Evolutionary conservation across 1,284 basidiomycete species (phyloP), one percentile per base, ranked within the genome.

Genomic region (Cerrena zonata): DNA sequence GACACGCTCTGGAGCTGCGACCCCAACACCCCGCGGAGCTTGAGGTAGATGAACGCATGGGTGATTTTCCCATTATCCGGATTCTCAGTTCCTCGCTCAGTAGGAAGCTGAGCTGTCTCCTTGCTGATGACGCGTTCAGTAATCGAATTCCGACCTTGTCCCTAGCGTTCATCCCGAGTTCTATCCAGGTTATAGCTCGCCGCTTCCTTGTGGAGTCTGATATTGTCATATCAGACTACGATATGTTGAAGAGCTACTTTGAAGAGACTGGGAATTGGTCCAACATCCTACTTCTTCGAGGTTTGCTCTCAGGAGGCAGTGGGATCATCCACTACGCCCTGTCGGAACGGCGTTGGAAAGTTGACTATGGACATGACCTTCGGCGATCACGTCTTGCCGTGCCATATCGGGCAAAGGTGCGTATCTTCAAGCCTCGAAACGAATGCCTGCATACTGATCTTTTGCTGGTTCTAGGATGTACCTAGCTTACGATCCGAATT

Each of bases 401-500:
- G 0, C 78, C 78, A 1, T 80, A 77, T 53, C 64, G 72, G 23
- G 78, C 78, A 0, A 80, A 80, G 41, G 41, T 42, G 24, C 21
- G 39, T 40, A 7, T 5, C 10, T 40, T n/a, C n/a, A n/a, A n/a
- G n/a, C n/a, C n/a, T n/a, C n/a, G n/a, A n/a, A n/a, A n/a, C n/a
- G n/a, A n/a, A 34, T 34, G 7, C 15, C 15, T 7, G 30, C 30
- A 34, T 34, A 7, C 30, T 34, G 30, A 34, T 7, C 15, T 34
- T 34, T 7, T 15, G 30, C 30, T 7, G 30, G 7, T 15, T 34
- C 7, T 34, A 42, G 57, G 79, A 80, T 50, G 65, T 73, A 1
- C 78, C 78, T 0, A 65, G 75, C 15, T 52, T 65, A 30, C 65
- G 71, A 30, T 75, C 79, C 19, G 78, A 81, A 41, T 80, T 81